phyloP scores from a whole-genome alignment of 2,329 filamentous ascomycete species.

The Pyrenochaeta sp. region DNA sequence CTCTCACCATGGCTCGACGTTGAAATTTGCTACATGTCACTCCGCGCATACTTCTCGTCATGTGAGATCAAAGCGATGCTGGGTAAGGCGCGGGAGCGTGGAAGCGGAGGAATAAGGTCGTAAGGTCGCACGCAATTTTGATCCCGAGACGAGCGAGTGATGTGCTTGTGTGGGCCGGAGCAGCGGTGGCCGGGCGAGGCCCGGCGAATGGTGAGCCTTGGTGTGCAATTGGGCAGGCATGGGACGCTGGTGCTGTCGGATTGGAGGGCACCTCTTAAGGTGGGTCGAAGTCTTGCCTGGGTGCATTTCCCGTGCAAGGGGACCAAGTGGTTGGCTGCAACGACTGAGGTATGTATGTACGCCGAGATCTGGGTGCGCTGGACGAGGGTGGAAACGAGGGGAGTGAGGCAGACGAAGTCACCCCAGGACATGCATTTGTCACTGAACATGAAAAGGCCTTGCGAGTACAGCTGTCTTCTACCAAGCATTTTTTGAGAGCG shows the following conservation, averaged over 20 bases:
- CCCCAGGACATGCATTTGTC: not conserved
- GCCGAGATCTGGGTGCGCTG: slow-evolving; percentile 17
- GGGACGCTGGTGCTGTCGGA: slow-evolving; percentile 28
- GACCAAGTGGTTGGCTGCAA: slow-evolving; percentile 26
- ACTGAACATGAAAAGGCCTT: not conserved
- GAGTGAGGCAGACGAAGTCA: not conserved
- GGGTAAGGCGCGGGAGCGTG: slow-evolving; percentile 48
- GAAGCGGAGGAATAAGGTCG: slow-evolving; percentile 39
- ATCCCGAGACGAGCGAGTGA: slow-evolving; percentile 46
- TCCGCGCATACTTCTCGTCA: slow-evolving; percentile 47
- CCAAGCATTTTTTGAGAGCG: not conserved
- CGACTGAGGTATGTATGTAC: slow-evolving; percentile 24
- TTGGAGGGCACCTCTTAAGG: slow-evolving; percentile 31
- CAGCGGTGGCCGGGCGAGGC: slow-evolving; percentile 38
- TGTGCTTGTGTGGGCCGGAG: slow-evolving; percentile 49
- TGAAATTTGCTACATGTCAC: slow-evolving; percentile 51
- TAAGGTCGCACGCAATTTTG: slow-evolving; percentile 51
- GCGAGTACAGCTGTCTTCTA: not conserved
- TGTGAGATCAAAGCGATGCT: slow-evolving; percentile 51
- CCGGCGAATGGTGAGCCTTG: slow-evolving; percentile 24
- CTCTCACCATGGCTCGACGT: slow-evolving; percentile 43
- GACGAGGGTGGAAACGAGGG: slow-evolving; percentile 2
- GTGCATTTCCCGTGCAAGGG: slow-evolving; percentile 36
- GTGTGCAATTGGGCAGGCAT: slow-evolving; percentile 17
- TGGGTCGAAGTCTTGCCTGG: slow-evolving; percentile 33